Evolutionary conservation across 176 grass and related monocot species (phyloP).

Genomic region (Ensete ventricosum): DNA sequence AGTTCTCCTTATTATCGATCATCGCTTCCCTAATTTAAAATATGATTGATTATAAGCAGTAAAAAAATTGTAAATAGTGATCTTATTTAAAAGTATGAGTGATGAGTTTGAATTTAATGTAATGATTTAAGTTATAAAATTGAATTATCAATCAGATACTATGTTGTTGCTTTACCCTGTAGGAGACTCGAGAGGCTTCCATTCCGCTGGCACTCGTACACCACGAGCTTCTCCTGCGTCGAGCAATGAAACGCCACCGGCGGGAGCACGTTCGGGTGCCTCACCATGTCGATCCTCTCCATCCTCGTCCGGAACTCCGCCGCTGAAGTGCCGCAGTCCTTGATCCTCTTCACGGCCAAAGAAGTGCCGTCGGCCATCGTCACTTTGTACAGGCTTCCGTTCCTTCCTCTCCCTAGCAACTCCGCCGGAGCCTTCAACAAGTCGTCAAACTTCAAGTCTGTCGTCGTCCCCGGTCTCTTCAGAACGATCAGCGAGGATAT

Average conservation of each 20-base stretch:
- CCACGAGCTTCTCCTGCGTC: conserved; percentile 61
- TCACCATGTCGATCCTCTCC: conserved; percentile 30
- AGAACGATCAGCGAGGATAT: not conserved
- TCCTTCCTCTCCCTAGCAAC: conserved; percentile 48
- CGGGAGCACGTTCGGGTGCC: conserved; percentile 42
- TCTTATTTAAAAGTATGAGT: no score
- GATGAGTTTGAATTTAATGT: no score
- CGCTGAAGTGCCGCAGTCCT: conserved; percentile 26
- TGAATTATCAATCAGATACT: no score
- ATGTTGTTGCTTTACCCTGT: conserved; percentile 27
- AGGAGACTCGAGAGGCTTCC: conserved; percentile 46
- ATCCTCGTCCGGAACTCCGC: conserved; percentile 43
- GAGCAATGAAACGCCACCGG: conserved; percentile 56
- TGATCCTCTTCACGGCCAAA: conserved; percentile 62
- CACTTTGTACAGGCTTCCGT: conserved; percentile 70
- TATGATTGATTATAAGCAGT: no score
- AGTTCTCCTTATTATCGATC: no score
- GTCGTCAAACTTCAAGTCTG: conserved; percentile 51
- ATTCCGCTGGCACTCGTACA: conserved; percentile 51
- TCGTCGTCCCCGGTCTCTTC: conserved; percentile 9
- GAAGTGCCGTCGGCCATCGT: conserved; percentile 27
- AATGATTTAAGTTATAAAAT: no score
- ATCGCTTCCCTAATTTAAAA: no score
- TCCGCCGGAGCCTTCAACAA: conserved; percentile 59
- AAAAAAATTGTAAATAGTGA: no score